Evolutionary conservation across 495 filamentous ascomycete species (phyloP).

Genomic region (Talaromyces thailandensis): DNA sequence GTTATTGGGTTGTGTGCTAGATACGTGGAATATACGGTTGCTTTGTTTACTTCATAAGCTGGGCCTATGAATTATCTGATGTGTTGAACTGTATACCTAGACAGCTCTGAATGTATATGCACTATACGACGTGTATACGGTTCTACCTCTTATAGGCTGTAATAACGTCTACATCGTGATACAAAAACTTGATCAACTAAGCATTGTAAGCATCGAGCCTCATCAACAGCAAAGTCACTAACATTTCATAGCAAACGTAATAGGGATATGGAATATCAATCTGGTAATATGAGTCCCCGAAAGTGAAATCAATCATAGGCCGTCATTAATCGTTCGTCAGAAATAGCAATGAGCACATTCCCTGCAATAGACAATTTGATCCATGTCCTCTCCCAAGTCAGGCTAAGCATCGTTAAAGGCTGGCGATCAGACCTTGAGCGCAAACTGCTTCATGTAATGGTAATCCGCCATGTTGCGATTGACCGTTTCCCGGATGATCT

Average conservation of each 20-base stretch:
- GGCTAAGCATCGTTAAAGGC: not conserved
- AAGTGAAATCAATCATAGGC: not conserved
- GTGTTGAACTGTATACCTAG: not conserved
- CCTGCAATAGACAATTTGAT: not conserved
- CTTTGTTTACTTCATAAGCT: not conserved
- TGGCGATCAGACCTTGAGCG: conserved; percentile 49
- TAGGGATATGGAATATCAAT: not conserved
- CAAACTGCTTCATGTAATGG: conserved; percentile 85
- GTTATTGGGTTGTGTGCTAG: not conserved
- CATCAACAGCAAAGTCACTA: not conserved
- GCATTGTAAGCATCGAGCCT: not conserved
- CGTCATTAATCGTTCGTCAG: not conserved
- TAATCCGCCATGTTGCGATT: conserved; percentile 78
- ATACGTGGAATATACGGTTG: not conserved
- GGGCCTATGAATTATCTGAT: not conserved
- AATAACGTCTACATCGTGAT: not conserved
- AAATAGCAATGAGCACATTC: not conserved
- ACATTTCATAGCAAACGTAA: not conserved
- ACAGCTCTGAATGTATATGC: not conserved
- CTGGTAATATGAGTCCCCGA: not conserved
- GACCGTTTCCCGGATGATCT: conserved; percentile 66
- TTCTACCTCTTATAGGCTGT: too few species aligned
- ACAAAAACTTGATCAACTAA: not conserved
- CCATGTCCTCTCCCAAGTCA: too few species aligned
- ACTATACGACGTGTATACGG: not conserved